Evolutionary conservation across 331 rosid genomes (phyloP), one percentile per base, ranked within the genome.

Genomic region (Pyracantha coccinea): DNA sequence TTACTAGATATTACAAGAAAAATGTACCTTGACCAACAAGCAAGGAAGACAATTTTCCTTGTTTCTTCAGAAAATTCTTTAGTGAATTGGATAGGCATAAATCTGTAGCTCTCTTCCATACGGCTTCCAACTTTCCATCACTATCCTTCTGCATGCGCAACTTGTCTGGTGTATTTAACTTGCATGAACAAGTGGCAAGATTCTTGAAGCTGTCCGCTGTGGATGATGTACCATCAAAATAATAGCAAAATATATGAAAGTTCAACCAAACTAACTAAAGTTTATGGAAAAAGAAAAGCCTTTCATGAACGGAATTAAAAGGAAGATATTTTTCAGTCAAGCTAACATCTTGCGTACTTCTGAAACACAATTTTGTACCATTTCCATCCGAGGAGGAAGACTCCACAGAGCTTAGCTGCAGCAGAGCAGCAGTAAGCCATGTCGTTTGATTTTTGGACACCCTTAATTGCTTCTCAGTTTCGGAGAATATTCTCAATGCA

Each of bases 381-480:
- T 72, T 86, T 28, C 79, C 71, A 82, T 86, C 83, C 53, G 57
- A 67, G 23, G 91, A 80, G 64, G 89, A 84, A 63, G 79, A 57
- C 52, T 91, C 97, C 14, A 63, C 33, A 14, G 96, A 85, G 77
- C 93, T 91, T 68, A 93, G 83, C 82, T 91, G 98, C 55, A 93
- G 76, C 61, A 93, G 91, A 64, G 97, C 98, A 54, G 88, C 98
- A 9, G 93, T 93, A 74, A 91, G 90, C 97, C 98, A 93, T 53
- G 97, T 93, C 25, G 89, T 72, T 77, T 89, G 97, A 73, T 89
- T 93, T 85, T 89, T 93, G 17, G 97, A 93, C 82, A 91, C 84
- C 80, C 93, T 81, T 77, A 93, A 72, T 76, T 86, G 97, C 86
- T 88, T 93, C 82, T 91, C 92, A 3, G 98, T 73, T 72, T 93